Base-by-base conservation (phyloP, 306 rosid species). In the Cicer pinnatifidum region DNA sequence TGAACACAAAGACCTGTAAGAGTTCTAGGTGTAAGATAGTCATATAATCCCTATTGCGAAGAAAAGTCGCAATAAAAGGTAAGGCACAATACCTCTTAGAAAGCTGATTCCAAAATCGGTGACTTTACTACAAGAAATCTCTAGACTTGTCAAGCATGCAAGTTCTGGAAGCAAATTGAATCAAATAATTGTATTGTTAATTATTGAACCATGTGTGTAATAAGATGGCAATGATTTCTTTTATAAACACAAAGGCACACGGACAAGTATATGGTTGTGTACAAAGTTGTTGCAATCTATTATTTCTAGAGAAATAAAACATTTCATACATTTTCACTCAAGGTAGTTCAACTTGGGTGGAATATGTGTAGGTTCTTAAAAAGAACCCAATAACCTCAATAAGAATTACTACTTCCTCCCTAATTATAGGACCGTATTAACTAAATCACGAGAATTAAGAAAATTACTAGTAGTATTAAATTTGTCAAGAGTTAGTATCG, bases 121-220 rank as follows among this genome's bases (percentile, higher is more conserved):
- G 68, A 94, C 95, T 84, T 82, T 89, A 82, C 95, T 84, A 91
- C 90, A 85, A 11, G 96, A 87, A 81, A 94, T 81, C 85, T 94
- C 91, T 52, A 94, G 76, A 71, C 77, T 84, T 75, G 70, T 91
- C 86, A 94, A 83, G 79, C 81, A 86, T 71, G 85, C 80, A 75
- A 94, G 97, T 66, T 89, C 97, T 94, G 97, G 67, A 82, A 83
- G 44, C 46, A 51, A 82, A 73, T 62, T 51, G 76, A 76, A 81
- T 60, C 11, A 28, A 72, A 75, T 47, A 65, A 71, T 59, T 45
- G 38, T 28, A 71, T 53, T 8, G 61, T 77, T 53, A 58, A 39
- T 64, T 50, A 79, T 60, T 28, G 59, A 62, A 81, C 61, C 67
- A 74, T 28, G n/a, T 28, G 60, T 46, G 19, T 5, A 73, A 17